Base-by-base conservation (phyloP, 345 rosid species). In the Citrus hindsii region DNA sequence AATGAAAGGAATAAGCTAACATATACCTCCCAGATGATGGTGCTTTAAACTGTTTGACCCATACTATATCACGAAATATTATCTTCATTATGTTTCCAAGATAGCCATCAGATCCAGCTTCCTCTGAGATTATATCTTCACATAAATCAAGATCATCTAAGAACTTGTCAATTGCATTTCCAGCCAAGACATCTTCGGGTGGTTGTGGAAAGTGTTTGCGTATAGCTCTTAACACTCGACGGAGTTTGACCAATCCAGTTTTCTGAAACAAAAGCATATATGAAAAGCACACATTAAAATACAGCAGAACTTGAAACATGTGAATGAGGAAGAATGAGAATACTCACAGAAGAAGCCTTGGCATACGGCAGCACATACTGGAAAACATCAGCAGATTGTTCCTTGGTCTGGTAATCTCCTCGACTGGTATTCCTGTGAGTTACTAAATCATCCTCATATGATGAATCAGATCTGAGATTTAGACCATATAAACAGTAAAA, bases 401-500 rank as follows among this genome's bases (percentile, higher is more conserved):
- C 98, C 85, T 96, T 96, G 33, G 98, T 92, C 85, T 96, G 99
- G 82, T 96, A 92, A 77, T 94, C 99, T 85, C 97, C 99, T 42
- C 94, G 92, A 84, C 97, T 92, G 65, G 93, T 87, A 88, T 89
- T 96, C 84, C 83, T 92, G 89, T 96, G 99, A 80, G 81, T 82
- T 74, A 89, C 97, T 83, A 96, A 88, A 81, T 96, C 97, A 85
- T 90, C 99, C 67, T 96, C 98, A 78, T 88, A 89, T 42, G 95
- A 89, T 69, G 97, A 86, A 84, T 96, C 98, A 58, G 89, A 90
- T 89, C 97, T 90, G 81, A 96, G 93, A 85, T 92, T 96, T 77
- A 96, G 92, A 84, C 99, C 98, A 82, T 96, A 96, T 74, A 96
- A 84, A 84, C 99, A 96, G 88, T 92, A 96, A 83, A 96, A 92